These are phyloP conservation scores for Tuber brumale DNA, from an alignment of 495 filamentous ascomycete species.

Conservation along the genomic window DNA sequence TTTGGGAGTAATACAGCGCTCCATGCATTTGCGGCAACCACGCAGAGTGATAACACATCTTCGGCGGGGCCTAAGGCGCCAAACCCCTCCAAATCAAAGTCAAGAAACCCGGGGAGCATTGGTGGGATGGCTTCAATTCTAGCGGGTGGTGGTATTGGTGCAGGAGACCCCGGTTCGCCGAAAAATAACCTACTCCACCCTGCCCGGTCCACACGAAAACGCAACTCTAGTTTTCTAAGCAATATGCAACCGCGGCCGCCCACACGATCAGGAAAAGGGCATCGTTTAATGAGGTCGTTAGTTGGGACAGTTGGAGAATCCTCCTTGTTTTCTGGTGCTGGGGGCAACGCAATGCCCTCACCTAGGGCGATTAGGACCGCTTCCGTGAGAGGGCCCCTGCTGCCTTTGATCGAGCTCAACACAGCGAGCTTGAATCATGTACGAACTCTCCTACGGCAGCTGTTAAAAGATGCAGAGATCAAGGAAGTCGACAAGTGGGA, in stretches of 20 bases:
- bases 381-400: constrained; percentile 70
- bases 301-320: constrained; percentile 32
- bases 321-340: constrained; percentile 29
- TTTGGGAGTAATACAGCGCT: constrained; percentile 20
- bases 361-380: constrained; percentile 57
- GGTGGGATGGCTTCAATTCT: constrained; percentile 35
- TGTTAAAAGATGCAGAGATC: constrained; percentile 69
- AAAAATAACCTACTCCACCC: constrained; percentile 24
- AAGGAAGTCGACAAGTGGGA: constrained; percentile 75
- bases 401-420: constrained; percentile 74
- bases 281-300: constrained; percentile 39
- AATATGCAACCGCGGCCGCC: constrained; percentile 37
- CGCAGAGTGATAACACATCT: constrained; percentile 17
- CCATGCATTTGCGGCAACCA: neutral
- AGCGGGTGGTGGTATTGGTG: constrained; percentile 22
- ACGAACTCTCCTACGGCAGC: constrained; percentile 70
- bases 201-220: constrained; percentile 34
- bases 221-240: constrained; percentile 34
- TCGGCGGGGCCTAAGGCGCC: constrained; percentile 34
- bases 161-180: constrained; percentile 23
- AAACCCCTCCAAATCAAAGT: constrained; percentile 34
- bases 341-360: constrained; percentile 26
- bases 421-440: constrained; percentile 83
- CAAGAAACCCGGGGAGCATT: constrained; percentile 38
- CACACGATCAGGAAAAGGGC: constrained; percentile 36